Conservation (phyloP, 177 flowering plant genomes). For the Vitis hybrid region DNA sequence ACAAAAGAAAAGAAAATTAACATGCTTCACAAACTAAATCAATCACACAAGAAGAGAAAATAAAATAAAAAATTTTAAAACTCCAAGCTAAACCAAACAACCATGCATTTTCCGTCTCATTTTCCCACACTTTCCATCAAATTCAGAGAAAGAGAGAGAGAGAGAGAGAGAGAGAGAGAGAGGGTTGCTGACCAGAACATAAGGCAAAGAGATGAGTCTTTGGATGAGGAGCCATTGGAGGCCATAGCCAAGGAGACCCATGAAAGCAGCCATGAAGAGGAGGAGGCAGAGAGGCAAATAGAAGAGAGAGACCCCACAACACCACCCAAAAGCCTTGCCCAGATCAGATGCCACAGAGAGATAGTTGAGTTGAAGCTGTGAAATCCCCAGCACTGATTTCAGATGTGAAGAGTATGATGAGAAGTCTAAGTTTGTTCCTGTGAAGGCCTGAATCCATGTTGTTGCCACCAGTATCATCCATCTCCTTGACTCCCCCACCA, state of each 20-base stretch:
- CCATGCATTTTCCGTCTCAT: no score
- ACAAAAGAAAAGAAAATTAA: no score
- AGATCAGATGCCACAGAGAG: constrained; percentile 36
- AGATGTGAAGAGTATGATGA: constrained; percentile 33
- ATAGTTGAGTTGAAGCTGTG: constrained; percentile 40
- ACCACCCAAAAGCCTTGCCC: constrained; percentile 39
- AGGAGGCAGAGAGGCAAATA: constrained; percentile 26
- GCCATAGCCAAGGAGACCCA: constrained; percentile 28
- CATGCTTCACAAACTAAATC: no score
- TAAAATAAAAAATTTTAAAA: no score
- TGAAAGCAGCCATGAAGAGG: constrained; percentile 29
- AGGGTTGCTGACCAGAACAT: constrained; percentile 18
- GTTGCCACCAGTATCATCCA: constrained; percentile 42
- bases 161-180: not conserved
- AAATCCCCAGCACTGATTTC: constrained; percentile 32
- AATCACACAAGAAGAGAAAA: no score
- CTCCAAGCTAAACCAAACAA: no score
- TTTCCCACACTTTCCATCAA: not conserved
- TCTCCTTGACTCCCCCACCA: constrained; percentile 36
- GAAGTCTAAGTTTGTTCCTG: constrained; percentile 42
- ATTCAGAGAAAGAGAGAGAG: not conserved
- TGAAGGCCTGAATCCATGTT: constrained; percentile 44
- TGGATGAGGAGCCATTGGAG: constrained; percentile 31
- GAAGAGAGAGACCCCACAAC: constrained; percentile 25
- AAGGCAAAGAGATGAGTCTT: constrained; percentile 23